A percentile compares a stretch with the other conserved stretches of the same genome.
phyloP scores from a whole-genome alignment of 208 protist genomes.

The Crithidia brevicula region DNA sequence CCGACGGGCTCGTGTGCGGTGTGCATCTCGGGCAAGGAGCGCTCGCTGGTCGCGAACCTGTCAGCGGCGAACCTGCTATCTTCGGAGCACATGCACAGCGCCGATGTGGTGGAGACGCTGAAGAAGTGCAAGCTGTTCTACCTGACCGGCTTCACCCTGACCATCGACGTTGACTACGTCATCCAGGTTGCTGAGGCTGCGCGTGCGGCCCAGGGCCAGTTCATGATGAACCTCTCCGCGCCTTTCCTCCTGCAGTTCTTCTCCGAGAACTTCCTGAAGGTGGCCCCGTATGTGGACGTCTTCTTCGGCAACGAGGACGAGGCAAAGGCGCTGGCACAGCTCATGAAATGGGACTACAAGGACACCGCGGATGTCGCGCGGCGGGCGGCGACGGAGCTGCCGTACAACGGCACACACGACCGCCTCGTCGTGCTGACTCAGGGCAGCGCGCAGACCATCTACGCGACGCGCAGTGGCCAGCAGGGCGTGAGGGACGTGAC shows the following conservation, averaged over 20 bases:
- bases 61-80: conserved; percentile 97
- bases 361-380: conserved; percentile 88
- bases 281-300: conserved; percentile 94
- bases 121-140: conserved; percentile 81
- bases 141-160: conserved; percentile 97
- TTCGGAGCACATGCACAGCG: conserved; percentile 83
- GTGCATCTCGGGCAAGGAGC: conserved; percentile 94
- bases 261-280: conserved; percentile 82
- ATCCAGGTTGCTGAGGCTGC: conserved; percentile 92
- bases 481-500: conserved; percentile 61
- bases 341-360: conserved; percentile 70
- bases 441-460: conserved; percentile 88
- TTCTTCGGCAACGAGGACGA: conserved; percentile 97
- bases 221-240: conserved; percentile 97
- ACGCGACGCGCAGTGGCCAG: conserved; percentile 54
- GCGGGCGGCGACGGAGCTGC: conserved; percentile 63
- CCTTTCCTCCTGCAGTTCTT: conserved; percentile 97
- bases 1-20: conserved; percentile 98
- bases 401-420: conserved; percentile 82
- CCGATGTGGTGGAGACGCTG: conserved; percentile 26
- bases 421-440: conserved; percentile 97
- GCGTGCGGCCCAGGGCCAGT: conserved; percentile 82
- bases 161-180: conserved; percentile 92
- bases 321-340: conserved; percentile 82
- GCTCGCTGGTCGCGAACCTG: conserved; percentile 97